phyloP scores from a whole-genome alignment of 2,329 filamentous ascomycete species.

The Ceratocystiopsis brevicomis region DNA sequence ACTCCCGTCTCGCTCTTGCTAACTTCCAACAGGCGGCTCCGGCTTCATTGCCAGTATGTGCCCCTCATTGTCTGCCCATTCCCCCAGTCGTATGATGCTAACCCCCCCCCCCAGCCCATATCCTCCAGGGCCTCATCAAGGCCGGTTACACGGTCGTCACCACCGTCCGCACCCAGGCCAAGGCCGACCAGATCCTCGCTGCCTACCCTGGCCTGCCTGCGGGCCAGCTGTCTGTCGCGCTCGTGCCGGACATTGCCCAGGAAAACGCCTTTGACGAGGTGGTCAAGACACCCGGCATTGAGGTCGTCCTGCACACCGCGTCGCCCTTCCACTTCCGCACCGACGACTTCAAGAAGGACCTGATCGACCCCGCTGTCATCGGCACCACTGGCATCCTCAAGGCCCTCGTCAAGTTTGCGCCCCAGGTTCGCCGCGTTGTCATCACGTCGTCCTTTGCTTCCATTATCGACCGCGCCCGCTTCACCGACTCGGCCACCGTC shows the following conservation, averaged over 20 bases:
- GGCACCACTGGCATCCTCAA: conserved; percentile 52
- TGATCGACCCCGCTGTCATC: conserved; percentile 37
- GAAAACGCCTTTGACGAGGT: conserved; percentile 55
- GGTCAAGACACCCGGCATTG: conserved; percentile 28
- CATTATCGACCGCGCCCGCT: conserved; percentile 22
- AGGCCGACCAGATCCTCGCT: conserved; percentile 30
- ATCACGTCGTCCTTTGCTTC: conserved; percentile 38
- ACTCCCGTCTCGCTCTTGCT: background rate
- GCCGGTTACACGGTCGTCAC: conserved; percentile 33
- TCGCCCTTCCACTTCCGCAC: conserved; percentile 39
- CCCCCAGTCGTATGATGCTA: too few species aligned
- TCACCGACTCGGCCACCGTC: conserved; percentile 18
- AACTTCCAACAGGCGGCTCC: conserved; percentile 22
- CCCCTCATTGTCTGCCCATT: too few species aligned
- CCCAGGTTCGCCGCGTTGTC: conserved; percentile 50
- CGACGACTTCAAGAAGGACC: conserved; percentile 30
- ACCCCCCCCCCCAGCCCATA: conserved; percentile 16
- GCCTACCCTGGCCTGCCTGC: conserved; percentile 24
- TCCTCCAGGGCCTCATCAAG: conserved; percentile 33
- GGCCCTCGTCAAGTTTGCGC: conserved; percentile 40
- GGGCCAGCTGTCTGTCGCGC: conserved; percentile 28
- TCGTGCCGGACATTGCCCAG: conserved; percentile 63
- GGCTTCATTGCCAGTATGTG: conserved; percentile 27
- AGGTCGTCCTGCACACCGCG: conserved; percentile 41
- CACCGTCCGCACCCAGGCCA: conserved; percentile 34